Evolutionary conservation across 371 early-diverging fungal species (phyloP).

Genomic region (Mucor circinelloides): DNA sequence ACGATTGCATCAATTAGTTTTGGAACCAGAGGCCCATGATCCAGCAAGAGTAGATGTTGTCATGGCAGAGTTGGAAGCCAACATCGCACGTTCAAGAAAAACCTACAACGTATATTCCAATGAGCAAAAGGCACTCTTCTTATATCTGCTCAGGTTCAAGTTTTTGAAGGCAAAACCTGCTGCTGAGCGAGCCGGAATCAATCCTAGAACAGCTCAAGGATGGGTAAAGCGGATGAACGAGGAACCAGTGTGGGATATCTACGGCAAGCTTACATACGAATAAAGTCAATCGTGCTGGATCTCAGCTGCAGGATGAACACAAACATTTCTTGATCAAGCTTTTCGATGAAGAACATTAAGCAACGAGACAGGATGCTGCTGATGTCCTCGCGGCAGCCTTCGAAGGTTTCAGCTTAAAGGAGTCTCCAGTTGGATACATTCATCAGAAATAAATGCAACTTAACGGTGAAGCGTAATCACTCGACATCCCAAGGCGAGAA

Average conservation of each 20-base stretch:
- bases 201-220: constrained; percentile 2
- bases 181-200: constrained; percentile 4
- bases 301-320: constrained; percentile 15
- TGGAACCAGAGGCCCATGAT: background rate
- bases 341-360: constrained; percentile 13
- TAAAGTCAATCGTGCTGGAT: background rate
- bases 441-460: constrained; percentile 16
- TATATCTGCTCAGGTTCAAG: constrained; percentile 16
- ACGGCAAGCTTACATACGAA: constrained; percentile 8
- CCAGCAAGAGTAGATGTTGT: background rate
- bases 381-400: constrained; percentile 9
- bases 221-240: constrained; percentile 11
- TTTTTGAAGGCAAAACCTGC: constrained; percentile 12
- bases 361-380: constrained; percentile 14
- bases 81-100: background rate
- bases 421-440: constrained; percentile 8
- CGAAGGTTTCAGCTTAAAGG: constrained; percentile 13
- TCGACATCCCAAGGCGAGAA: constrained; percentile 2
- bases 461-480: constrained; percentile 12
- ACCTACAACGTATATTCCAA: constrained; percentile 9
- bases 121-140: constrained; percentile 12
- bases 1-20: background rate
- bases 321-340: background rate
- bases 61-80: background rate
- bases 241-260: constrained; percentile 10